Evolutionary conservation across 2,329 filamentous ascomycete genomes (phyloP), one percentile per base, ranked within the genome.

Genomic region (Myriangium duriaei): DNA sequence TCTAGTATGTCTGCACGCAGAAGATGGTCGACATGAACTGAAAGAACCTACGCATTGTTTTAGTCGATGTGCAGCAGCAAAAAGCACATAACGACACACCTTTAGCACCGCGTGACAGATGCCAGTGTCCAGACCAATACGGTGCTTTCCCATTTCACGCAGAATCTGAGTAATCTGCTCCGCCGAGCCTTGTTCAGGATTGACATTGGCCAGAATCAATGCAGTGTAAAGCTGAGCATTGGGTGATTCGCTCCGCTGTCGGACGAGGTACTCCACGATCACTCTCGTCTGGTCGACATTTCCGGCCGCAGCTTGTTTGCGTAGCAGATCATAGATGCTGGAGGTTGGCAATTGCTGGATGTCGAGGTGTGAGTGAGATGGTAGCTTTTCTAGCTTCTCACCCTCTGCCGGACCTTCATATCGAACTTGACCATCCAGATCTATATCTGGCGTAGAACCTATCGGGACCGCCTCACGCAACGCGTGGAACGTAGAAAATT

Each of bases 21-120:
- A 4, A 85, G 48, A 49, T 92, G 88, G 57, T 96, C 82, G 0
- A 88, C 84, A 54, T 96, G 91, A 6, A 91, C 73, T 0, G 82
- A 74, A 15, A 95, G 66, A 4, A 73, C 79, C 67, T 81, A 32
- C 42, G 15, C 7, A 33, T 21, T 17, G 28, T 28, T 17, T 24
- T 28, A 14, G 30, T 35, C n/a, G 14, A 16, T 26, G 6, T 14
- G 17, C 9, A 9, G n/a, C n/a, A 17, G 30, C 28, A 14, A 18
- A 11, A 38, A 17, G 18, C 19, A 31, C 13, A 50, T 24, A 24
- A 26, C 7, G 21, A 47, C 62, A 16, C 53, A 80, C 76, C 56
- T 76, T 74, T 28, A 95, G 61, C 2, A 79, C 74, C 44, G 74
- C 74, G 56, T 87, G 78, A 50, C 83, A 88, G 2, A 81, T 69